phyloP scores from a whole-genome alignment of 1,139 yeast genomes.

The Nakaseomyces bracarensis region DNA sequence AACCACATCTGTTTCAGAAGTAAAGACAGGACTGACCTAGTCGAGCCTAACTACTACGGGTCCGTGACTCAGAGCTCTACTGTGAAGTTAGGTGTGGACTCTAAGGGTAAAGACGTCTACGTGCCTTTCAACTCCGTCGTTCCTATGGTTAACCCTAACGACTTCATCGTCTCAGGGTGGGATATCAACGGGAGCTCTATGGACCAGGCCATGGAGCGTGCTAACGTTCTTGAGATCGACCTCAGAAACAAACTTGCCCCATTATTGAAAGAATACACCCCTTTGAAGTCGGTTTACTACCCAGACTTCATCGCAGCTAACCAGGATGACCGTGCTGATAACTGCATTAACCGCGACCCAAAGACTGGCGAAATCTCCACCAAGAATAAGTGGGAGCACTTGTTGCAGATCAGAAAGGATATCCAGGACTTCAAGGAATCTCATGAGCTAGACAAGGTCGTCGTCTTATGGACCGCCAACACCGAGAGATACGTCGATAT shows the following conservation, averaged over 20 bases:
- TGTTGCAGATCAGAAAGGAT: conserved; percentile 77
- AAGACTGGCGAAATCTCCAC: conserved; percentile 44
- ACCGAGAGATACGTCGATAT: conserved; percentile 88
- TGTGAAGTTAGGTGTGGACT: conserved; percentile 78
- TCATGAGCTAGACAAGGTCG: conserved; percentile 74
- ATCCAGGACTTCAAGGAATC: conserved; percentile 68
- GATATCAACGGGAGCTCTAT: conserved; percentile 71
- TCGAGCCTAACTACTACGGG: conserved; percentile 84
- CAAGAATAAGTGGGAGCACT: conserved; percentile 78
- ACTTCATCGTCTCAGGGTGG: conserved; percentile 90
- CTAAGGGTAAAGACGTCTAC: conserved; percentile 74
- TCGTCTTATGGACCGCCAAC: conserved; percentile 94
- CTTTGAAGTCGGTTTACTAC: conserved; percentile 81
- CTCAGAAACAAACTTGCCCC: conserved; percentile 71
- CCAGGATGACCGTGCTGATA: conserved; percentile 87
- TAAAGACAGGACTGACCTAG: conserved; percentile 54
- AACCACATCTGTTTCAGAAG: conserved; percentile 70
- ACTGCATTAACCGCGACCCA: conserved; percentile 55
- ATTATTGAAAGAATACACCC: conserved; percentile 54
- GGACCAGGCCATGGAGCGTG: conserved; percentile 74
- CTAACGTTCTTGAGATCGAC: conserved; percentile 78
- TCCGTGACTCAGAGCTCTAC: conserved; percentile 95
- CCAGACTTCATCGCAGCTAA: conserved; percentile 96
- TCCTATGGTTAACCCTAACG: conserved; percentile 86
- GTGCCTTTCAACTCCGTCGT: conserved; percentile 87